Base-by-base conservation (phyloP, 192 early-diverging fungal genomes). In the Powellomyces hirtus region DNA sequence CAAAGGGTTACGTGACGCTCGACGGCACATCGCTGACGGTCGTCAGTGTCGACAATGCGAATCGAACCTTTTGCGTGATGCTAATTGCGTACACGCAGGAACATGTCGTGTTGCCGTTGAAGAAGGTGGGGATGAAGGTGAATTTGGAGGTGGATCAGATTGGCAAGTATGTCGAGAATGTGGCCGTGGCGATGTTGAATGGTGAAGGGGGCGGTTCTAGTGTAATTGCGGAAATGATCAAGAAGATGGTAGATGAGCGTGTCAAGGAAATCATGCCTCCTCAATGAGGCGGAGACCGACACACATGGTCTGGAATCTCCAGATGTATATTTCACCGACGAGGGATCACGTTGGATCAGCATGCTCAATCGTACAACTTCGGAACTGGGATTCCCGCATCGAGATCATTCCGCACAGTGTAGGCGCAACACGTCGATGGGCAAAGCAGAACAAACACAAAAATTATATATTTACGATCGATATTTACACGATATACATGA, bases 81-180 rank as follows among this genome's bases (percentile, higher is more conserved):
- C 84, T 99, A 78, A 93, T 99, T 69, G 90, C 95, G 8, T 88
- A 99, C 74, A 97, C 94, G 1, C 95, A 95, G 78, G 64, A 70
- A 10, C 81, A 89, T 36, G 92, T 97, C 18, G 89, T 92, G 26
- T 84, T 98, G 81, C 87, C 93, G 5, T 66, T 45, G 8, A 90
- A 91, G 75, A 69, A 81, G 33, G 70, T 86, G 13, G 94, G 93
- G 1, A 84, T 86, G 55, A 75, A 75, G 59, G 91, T 98, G 59
- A 99, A 99, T 74, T 77, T 99, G 46, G 97, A 99, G 79, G 95
- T 97, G 1, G 97, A 99, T 71, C 94, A 96, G 88, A 81, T 98
- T 70, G 94, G 92, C 57, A 98, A 98, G 74, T 98, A 98, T 74
- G 84, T 96, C 27, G 94, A 95, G 72, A 86, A 86, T 60, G 86